Evolutionary conservation across 2,329 filamentous ascomycete genomes (phyloP), one percentile per base, ranked within the genome.

Genomic region (Cordyceps cateniannulata): DNA sequence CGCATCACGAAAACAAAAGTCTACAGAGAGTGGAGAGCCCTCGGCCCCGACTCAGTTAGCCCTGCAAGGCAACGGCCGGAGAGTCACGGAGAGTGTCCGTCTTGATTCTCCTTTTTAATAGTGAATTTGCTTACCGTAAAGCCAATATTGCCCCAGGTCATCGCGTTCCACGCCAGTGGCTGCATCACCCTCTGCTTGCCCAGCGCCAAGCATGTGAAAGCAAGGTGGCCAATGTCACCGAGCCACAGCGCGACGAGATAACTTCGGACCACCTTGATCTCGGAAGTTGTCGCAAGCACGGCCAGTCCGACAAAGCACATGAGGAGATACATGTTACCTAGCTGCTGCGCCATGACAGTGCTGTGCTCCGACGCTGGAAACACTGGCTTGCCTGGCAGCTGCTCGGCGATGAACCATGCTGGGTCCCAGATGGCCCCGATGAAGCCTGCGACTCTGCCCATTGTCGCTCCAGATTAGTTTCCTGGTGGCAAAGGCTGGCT

Each of bases 71-170:
- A 52, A 32, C 50, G 14, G 24, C 16, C 49, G n/a, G 45, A n/a
- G n/a, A n/a, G n/a, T n/a, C 32, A 35, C 32, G 10, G 32, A 35
- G 32, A 12, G 32, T 35, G 4, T 35, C 32, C 32, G 18, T 20
- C 9, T 47, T 27, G 27, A 45, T 42, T 35, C 20, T 38, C 29
- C 24, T 38, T 42, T 18, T 2, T 18, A 18, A 42, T 42, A 18
- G 44, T n/a, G 9, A 42, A 25, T 44, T 25, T 24, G 71, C 81
- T 74, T 66, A 85, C 81, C 27, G 88, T 90, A 54, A 81, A 79
- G 8, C 81, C 86, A 63, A 92, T 78, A 67, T 91, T 91, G 3
- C 88, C 89, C 84, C 85, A 89, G n/a, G 85, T 82, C 77, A 88
- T 81, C 38, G 81, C 75, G 70, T 90, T 91, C 88, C 88, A 91